Evolutionary conservation across 345 rosid genomes (phyloP), one percentile per base, ranked within the genome.

Genomic region (Syzygium aqueum): DNA sequence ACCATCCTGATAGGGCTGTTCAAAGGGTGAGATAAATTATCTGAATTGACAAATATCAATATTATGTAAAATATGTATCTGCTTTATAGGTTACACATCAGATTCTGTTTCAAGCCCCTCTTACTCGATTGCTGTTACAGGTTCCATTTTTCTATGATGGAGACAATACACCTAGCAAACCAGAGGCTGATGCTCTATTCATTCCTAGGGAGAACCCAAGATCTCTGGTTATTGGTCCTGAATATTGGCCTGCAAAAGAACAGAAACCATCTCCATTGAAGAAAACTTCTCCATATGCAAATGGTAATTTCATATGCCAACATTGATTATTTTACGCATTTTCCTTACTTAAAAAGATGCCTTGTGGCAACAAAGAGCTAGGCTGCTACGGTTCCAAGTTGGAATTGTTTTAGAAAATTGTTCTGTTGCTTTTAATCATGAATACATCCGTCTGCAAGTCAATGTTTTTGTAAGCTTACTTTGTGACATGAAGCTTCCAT

Each of bases 151-250:
- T 96, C 88, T 87, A 89, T 84, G 94, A 94, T 65, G 96, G 94
- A 73, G 97, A 94, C 87, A 96, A 95, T 90, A 92, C 94, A 84
- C 92, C 94, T 56, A 91, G 92, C 87, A 92, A 94, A 78, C 99
- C 98, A 0, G 93, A 94, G 91, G 98, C 96, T 43, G 46, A 43
- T 15, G 96, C 98, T 37, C 88, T 92, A 82, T 92, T 95, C 88
- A 86, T 94, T 89, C 99, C 97, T 37, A 91, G 99, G 92, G 96
- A 94, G 89, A 95, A 96, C 87, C 99, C 99, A 73, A 94, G 97
- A 91, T 91, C 96, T 87, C 89, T 95, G 87, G 93, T 96, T 77
- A 94, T 96, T 88, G 94, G 88, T 87, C 95, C 96, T 21, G 96
- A 91, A 82, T 90, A 91, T 86, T 90, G 91, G 93, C 86, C 92